Percentiles rank a stretch among this genome's conserved stretches.
phyloP scores from a whole-genome alignment of 805 yeast species.

The Wickerhamomyces bisporus region DNA sequence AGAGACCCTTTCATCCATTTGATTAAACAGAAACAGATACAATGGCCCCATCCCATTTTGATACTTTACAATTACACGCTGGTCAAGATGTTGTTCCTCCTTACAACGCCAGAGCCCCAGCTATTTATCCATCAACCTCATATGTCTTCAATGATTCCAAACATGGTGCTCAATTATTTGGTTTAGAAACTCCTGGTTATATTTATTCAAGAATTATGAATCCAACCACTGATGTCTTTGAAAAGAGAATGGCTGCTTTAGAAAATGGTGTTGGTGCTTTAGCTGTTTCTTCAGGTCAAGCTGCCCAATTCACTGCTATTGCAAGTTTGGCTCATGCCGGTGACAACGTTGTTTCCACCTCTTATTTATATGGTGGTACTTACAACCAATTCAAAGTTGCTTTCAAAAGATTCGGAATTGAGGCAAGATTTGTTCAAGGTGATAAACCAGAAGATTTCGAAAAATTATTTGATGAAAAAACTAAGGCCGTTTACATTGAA shows the following conservation, averaged over 20 bases:
- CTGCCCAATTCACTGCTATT: slow-evolving; percentile 86
- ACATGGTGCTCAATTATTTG: slow-evolving; percentile 90
- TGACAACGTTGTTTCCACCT: slow-evolving; percentile 83
- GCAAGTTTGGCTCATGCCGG: slow-evolving; percentile 82
- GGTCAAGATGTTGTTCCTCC: slow-evolving; percentile 73
- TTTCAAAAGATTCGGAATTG: slow-evolving; percentile 84
- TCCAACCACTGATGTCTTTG: slow-evolving; percentile 91
- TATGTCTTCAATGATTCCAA: slow-evolving; percentile 82
- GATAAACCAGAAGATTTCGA: slow-evolving; percentile 70
- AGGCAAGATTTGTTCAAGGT: slow-evolving; percentile 79
- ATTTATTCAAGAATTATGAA: slow-evolving; percentile 88
- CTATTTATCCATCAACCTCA: slow-evolving; percentile 89
- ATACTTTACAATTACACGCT: slow-evolving; percentile 90
- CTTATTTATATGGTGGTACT: slow-evolving; percentile 92
- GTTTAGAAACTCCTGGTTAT: slow-evolving; percentile 76
- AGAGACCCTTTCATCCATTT: too few relatives aligned
- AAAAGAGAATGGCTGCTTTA: slow-evolving; percentile 85
- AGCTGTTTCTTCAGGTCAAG: slow-evolving; percentile 93
- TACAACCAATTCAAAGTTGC: slow-evolving; percentile 92
- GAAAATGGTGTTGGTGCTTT: slow-evolving; percentile 91
- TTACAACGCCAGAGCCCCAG: slow-evolving; percentile 73
- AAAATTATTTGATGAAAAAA: slow-evolving; percentile 69
- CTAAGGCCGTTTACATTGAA: slow-evolving; percentile 87
- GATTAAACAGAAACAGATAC: not conserved
- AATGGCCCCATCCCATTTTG: slow-evolving; percentile 62